Evolutionary conservation across 169 alveolate genomes (phyloP), one percentile per base, ranked within the genome.

Genomic region (Eimeria brunetti): DNA sequence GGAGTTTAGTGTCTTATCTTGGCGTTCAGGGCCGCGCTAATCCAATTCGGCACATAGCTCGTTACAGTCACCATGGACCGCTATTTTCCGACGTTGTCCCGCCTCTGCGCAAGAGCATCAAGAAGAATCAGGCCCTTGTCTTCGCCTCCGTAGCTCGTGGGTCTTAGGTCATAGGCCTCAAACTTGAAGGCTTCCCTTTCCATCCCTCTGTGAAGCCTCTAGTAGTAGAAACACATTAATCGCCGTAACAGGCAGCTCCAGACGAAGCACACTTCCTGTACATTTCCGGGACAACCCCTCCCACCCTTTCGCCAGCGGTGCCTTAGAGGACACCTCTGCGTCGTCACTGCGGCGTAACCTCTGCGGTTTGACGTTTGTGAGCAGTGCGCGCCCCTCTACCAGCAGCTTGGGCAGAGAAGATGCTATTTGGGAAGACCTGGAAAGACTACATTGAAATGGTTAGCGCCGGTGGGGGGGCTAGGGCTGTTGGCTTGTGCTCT

Each of bases 21-120:
- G 53, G 89, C 22, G 62, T 18, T 46, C 89, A 80, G 89, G 89
- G 89, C 67, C 89, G 89, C 69, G 71, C 89, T 5, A 80, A 27
- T 16, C 89, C 89, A 22, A 27, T 80, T 46, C 89, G 67, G 1
- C 89, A 80, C 58, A 80, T 80, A 24, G 60, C 84, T 33, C 95
- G 95, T 9, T 91, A 60, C 91, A 91, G 91, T 44, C 95, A 91
- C 73, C 95, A 91, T 46, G 95, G 95, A 4, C 95, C 95, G 56
- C 81, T 91, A 24, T n/a, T 91, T 60, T 76, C 84, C 73, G 95
- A 91, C 60, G 91, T 36, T 16, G 53, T 69, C 86, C 76, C 86
- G 20, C 91, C 71, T 41, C 95, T 91, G 41, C 91, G 53, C 62
- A 78, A 44, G 84, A 44, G 84, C 44, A 38, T 90, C n/a, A 14